phyloP scores from a whole-genome alignment of 805 yeast genomes.

The Grigorovia transvaalensis region DNA sequence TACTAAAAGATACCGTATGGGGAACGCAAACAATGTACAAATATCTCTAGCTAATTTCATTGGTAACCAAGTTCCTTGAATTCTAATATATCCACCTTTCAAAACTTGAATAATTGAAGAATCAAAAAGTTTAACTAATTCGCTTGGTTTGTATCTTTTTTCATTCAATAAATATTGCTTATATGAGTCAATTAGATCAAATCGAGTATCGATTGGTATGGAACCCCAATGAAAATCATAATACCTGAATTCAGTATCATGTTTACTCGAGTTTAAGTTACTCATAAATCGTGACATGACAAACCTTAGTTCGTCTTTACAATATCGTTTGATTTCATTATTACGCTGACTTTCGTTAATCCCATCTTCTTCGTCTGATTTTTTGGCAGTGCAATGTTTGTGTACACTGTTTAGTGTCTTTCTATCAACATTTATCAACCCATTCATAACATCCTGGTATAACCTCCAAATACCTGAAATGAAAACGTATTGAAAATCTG shows the following conservation, averaged over 20 bases:
- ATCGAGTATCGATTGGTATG: background rate
- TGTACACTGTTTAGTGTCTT: background rate
- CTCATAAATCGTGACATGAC: background rate
- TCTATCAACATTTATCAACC: constrained; percentile 8
- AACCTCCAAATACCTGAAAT: constrained; percentile 78
- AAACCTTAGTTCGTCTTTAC: background rate
- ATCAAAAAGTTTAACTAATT: constrained; percentile 9
- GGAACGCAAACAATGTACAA: constrained; percentile 67
- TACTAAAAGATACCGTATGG: constrained; percentile 61
- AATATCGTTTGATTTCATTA: background rate
- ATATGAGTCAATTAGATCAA: constrained; percentile 3
- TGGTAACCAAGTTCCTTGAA: constrained; percentile 93
- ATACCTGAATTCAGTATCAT: background rate
- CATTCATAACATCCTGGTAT: constrained; percentile 26
- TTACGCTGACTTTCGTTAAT: background rate
- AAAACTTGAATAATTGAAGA: constrained; percentile 42
- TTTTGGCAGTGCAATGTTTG: too few species aligned
- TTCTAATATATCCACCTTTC: constrained; percentile 85
- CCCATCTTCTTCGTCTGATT: background rate
- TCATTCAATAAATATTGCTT: constrained; percentile 6
- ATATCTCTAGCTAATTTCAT: constrained; percentile 52
- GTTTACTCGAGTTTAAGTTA: background rate
- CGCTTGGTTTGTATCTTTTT: constrained; percentile 6
- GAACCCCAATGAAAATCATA: constrained; percentile 1
- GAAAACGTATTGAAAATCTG: constrained; percentile 73